Percentiles rank a stretch among this genome's conserved stretches.
These are phyloP conservation scores for Asclepias syriaca DNA, from an alignment of 257 asterid genomes.

Conservation along the genomic window DNA sequence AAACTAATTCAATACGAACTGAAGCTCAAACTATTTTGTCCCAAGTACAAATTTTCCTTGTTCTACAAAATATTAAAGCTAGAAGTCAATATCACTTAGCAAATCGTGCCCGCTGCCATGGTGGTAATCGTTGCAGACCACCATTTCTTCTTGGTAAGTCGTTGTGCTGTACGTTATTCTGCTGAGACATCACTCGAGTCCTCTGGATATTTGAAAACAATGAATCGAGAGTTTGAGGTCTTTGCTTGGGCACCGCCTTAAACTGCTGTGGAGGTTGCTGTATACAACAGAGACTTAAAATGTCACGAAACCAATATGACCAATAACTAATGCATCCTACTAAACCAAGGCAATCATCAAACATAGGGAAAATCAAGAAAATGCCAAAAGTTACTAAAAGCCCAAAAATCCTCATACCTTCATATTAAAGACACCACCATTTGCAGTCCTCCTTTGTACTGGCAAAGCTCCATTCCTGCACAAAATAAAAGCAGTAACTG, in stretches of 20 bases:
- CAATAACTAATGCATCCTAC: neutral
- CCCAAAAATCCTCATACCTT: constrained; percentile 37
- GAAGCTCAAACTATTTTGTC: neutral
- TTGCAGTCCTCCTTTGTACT: constrained; percentile 40
- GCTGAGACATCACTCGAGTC: constrained; percentile 46
- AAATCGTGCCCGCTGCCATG: constrained; percentile 66
- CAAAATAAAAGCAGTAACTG: constrained; percentile 29
- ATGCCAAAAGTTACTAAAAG: neutral
- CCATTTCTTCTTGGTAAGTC: constrained; percentile 44
- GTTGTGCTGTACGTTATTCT: constrained; percentile 33
- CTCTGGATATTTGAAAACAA: constrained; percentile 80
- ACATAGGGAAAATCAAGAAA: neutral
- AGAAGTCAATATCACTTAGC: constrained; percentile 27
- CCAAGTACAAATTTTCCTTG: neutral
- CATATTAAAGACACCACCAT: constrained; percentile 40
- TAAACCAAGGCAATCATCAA: neutral
- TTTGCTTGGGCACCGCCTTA: constrained; percentile 38
- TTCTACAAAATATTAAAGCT: neutral
- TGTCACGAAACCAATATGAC: neutral
- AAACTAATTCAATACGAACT: neutral
- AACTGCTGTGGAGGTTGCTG: constrained; percentile 47
- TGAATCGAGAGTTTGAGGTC: constrained; percentile 77
- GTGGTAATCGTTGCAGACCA: constrained; percentile 43
- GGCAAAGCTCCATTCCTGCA: constrained; percentile 50
- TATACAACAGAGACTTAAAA: constrained; percentile 5